Base-by-base conservation (phyloP, 2,329 filamentous ascomycete genomes). In the Coniosporium tulheliwenetii region DNA sequence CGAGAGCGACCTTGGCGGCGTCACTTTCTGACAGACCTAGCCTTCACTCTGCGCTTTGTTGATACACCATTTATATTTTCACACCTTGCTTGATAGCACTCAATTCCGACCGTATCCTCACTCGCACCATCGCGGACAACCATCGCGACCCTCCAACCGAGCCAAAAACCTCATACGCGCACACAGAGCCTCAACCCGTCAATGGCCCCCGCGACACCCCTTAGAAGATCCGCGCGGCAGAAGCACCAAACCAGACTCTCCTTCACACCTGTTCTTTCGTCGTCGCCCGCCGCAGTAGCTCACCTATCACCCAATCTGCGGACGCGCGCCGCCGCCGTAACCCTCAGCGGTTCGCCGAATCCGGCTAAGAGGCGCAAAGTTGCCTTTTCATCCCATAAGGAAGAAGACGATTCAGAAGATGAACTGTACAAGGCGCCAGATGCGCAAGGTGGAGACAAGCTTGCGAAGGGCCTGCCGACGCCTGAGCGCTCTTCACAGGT, bases 241-340 rank as follows among this genome's bases (percentile, higher is more conserved):
- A 56, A 55, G 44, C 56, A 57, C 33, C 65, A 69, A 45, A 57
- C 58, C 7, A 61, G 61, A 19, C 51, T 69, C 14, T 56, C 52
- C 38, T 68, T 68, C 50, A 64, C 60, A 1, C 59, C 63, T 4
- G 43, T 63, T 4, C 52, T 60, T 7, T 59, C 62, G 10, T 60
- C 60, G 0, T 63, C 62, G 5, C 58, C 61, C 12, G 56, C 54
- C 13, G 49, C 56, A 5, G 44, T 57, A 19, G 41, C 48, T 14
- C 55, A 58, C 26, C 48, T 57, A 31, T 40, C 48, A 19, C 55
- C 19, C 19, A 26, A 58, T 41, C 54, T 58, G 33, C 49, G 50
- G 42, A 49, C 56, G 35, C 48, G 56, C 12, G 57, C 59, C 14
- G 57, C 57, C 3, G 51, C 53, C 30, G 56, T 61, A 5, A 50